Evolutionary conservation across 2,329 filamentous ascomycete genomes (phyloP).

Genomic region (Pyricularia pennisetigena): DNA sequence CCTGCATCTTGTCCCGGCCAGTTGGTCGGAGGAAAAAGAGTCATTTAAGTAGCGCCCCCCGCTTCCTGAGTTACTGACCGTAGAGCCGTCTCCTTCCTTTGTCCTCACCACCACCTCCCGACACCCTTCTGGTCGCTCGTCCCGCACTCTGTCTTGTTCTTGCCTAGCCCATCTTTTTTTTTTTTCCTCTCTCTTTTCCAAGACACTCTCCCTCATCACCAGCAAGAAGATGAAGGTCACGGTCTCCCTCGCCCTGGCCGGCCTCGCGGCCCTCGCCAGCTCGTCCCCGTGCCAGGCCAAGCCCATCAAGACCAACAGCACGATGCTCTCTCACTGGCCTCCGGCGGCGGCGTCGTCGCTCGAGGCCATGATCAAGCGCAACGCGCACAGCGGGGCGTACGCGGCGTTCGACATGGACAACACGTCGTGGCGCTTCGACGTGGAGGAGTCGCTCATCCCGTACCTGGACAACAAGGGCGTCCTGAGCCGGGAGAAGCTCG

Average conservation of each 20-base stretch:
- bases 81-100: neutral
- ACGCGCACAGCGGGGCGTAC: slow-evolving; percentile 1
- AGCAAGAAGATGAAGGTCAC: neutral
- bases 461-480: slow-evolving; percentile 1
- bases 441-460: slow-evolving; percentile 4
- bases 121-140: neutral
- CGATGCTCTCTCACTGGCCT: neutral
- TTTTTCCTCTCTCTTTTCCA: too few species aligned
- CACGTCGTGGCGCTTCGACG: slow-evolving; percentile 3
- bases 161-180: neutral
- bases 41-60: neutral
- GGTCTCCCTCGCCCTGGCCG: neutral
- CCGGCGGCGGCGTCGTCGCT: neutral
- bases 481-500: neutral
- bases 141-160: neutral
- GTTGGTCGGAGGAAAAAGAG: neutral
- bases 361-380: neutral
- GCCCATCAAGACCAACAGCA: neutral
- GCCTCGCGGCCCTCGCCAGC: neutral
- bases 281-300: neutral
- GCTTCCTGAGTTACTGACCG: neutral
- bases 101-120: neutral
- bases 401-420: slow-evolving; percentile 5
- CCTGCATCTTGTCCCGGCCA: neutral
- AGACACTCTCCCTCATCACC: neutral